Evolutionary conservation across 257 asterid genomes (phyloP).

Genomic region (Solanum habrochaites): DNA sequence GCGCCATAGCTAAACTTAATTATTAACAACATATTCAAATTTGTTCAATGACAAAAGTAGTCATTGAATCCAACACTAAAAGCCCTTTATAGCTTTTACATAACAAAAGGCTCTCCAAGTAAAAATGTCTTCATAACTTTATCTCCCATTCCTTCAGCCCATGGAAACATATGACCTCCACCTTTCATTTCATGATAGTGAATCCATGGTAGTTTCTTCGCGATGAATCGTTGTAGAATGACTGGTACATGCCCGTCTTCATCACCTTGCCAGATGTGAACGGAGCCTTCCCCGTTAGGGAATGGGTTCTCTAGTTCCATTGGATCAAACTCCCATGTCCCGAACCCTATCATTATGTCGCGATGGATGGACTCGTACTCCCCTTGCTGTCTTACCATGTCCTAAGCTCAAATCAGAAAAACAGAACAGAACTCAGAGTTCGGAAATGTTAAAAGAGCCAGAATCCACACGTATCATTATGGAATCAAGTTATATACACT

Average conservation of each 20-base stretch:
- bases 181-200: conserved; percentile 71
- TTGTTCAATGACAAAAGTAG: background rate
- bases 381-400: conserved; percentile 52
- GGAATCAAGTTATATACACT: background rate
- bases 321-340: conserved; percentile 83
- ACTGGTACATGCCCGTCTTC: conserved; percentile 57
- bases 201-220: conserved; percentile 61
- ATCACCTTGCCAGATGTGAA: conserved; percentile 88
- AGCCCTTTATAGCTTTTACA: background rate
- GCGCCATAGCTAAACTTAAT: background rate
- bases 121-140: conserved; percentile 41
- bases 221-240: conserved; percentile 49
- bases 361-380: conserved; percentile 57
- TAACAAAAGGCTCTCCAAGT: conserved; percentile 16
- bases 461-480: background rate
- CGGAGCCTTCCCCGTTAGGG: conserved; percentile 41
- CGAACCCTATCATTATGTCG: conserved; percentile 59
- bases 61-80: background rate
- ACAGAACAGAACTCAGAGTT: background rate
- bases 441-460: background rate
- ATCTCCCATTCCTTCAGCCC: conserved; percentile 50
- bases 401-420: conserved; percentile 6
- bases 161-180: conserved; percentile 66
- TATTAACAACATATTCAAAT: background rate
- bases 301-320: conserved; percentile 52